Conservation (phyloP, 148 eudicot species). For the Polygonum aviculare region DNA sequence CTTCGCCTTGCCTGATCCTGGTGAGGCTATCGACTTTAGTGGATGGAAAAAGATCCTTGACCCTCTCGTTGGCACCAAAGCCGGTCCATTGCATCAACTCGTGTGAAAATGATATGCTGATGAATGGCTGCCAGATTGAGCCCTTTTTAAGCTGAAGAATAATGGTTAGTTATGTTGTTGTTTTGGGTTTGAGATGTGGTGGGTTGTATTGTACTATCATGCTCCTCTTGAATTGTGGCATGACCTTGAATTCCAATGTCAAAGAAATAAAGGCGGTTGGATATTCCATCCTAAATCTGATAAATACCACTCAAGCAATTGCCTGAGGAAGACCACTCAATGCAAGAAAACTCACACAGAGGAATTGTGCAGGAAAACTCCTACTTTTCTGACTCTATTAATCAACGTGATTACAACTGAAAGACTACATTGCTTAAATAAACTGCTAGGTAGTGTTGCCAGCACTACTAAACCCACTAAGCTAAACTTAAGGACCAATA, state of each 20-base stretch:
- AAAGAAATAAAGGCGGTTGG: background rate
- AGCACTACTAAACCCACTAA: no score
- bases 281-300: background rate
- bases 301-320: no score
- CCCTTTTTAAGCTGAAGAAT: background rate
- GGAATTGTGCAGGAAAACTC: no score
- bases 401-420: no score
- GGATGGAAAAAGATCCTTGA: conserved; percentile 11
- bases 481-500: no score
- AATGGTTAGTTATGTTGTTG: background rate
- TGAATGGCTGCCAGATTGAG: background rate
- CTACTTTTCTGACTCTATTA: no score
- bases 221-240: background rate
- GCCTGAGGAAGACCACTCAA: no score
- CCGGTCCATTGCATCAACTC: background rate
- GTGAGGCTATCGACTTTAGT: conserved; percentile 1
- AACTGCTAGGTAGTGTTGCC: no score
- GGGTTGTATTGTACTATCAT: background rate
- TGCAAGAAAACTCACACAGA: no score
- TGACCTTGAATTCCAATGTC: background rate
- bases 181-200: background rate
- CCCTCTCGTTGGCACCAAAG: background rate
- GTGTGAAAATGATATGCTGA: conserved; percentile 1
- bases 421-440: no score
- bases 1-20: conserved; percentile 9